Conservation (phyloP, 345 rosid species). For the Aquilaria malaccensis region DNA sequence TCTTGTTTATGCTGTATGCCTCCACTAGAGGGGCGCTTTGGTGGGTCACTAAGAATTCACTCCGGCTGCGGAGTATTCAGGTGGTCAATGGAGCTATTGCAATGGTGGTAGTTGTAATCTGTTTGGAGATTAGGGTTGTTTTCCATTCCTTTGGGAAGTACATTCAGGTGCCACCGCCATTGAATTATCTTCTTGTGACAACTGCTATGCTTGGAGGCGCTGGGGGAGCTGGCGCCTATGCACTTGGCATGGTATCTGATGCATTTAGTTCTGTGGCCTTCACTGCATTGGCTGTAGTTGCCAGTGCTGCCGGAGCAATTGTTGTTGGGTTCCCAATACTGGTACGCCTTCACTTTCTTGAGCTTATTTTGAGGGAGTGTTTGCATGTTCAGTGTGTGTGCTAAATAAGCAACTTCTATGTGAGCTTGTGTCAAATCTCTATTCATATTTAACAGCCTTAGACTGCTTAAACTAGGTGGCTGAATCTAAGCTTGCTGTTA, state of each 20-base stretch:
- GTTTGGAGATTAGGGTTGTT: constrained; percentile 93
- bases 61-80: constrained; percentile 74
- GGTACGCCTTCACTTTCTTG: constrained; percentile 40
- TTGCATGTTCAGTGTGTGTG: no score
- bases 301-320: constrained; percentile 88
- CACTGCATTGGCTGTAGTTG: constrained; percentile 74
- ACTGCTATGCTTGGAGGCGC: constrained; percentile 90
- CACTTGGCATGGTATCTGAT: constrained; percentile 86
- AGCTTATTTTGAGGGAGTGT: not conserved
- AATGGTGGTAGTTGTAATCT: constrained; percentile 69
- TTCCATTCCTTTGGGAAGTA: constrained; percentile 94
- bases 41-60: constrained; percentile 79
- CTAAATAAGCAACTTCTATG: no score
- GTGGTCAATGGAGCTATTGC: constrained; percentile 86
- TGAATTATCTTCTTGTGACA: constrained; percentile 84
- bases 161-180: constrained; percentile 90
- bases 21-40: constrained; percentile 91
- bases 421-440: no score
- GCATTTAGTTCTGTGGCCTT: constrained; percentile 66
- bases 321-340: constrained; percentile 87
- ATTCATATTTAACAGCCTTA: no score
- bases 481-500: no score
- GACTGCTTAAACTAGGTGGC: no score
- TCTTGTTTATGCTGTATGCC: constrained; percentile 81
- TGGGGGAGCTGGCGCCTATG: constrained; percentile 77